phyloP scores from a whole-genome alignment of 345 rosid species.

The Psidium friedrichsthalianum region DNA sequence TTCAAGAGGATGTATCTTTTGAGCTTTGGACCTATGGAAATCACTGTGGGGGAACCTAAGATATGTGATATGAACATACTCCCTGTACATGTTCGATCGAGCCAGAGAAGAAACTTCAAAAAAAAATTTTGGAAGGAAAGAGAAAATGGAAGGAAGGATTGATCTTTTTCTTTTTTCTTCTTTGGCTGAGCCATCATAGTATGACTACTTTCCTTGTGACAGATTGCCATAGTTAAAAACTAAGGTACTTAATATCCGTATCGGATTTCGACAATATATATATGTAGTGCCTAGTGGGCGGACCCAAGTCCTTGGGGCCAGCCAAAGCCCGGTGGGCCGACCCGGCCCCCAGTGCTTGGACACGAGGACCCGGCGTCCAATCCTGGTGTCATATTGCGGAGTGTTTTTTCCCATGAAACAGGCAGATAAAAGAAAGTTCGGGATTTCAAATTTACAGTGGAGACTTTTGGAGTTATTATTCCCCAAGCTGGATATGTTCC shows the following conservation, averaged over 20 bases:
- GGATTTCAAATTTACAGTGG: background rate
- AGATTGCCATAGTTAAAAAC: background rate
- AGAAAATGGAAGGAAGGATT: background rate
- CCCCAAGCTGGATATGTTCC: background rate
- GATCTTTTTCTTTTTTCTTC: background rate
- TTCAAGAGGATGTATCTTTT: slow-evolving; percentile 69
- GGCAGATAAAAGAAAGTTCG: background rate
- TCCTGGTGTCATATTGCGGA: background rate
- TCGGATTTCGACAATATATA: background rate
- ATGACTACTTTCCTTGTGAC: background rate
- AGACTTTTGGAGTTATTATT: background rate
- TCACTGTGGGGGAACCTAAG: slow-evolving; percentile 74
- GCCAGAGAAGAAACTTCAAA: too few relatives aligned
- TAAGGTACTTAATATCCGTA: background rate
- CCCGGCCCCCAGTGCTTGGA: background rate
- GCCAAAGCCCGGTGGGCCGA: background rate
- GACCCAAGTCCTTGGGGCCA: background rate
- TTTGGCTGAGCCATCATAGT: background rate
- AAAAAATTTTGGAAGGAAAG: too few relatives aligned
- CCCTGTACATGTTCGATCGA: slow-evolving; percentile 36
- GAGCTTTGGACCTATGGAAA: slow-evolving; percentile 88
- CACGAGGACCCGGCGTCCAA: background rate
- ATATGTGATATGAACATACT: slow-evolving; percentile 75
- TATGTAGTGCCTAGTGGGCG: background rate
- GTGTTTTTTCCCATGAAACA: background rate